Percentiles rank a stretch among this genome's conserved stretches.
Evolutionary conservation across 495 filamentous ascomycete genomes (phyloP).

Genomic region (Podospora appendiculata): DNA sequence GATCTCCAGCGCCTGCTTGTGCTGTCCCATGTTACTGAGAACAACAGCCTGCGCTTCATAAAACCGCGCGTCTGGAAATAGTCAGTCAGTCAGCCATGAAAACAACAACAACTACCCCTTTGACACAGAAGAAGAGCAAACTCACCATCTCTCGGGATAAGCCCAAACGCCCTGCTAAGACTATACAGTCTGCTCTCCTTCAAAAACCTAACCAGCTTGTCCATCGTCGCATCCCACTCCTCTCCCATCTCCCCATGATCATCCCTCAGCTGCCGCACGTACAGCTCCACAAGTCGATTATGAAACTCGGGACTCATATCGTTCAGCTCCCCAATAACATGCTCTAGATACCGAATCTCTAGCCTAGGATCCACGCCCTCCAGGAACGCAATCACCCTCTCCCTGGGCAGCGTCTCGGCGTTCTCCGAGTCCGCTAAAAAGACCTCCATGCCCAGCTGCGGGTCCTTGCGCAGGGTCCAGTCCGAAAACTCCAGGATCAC

Average conservation of each 20-base stretch:
- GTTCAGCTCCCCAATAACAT: slow-evolving; percentile 80
- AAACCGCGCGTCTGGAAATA: slow-evolving; percentile 61
- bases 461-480: slow-evolving; percentile 72
- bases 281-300: slow-evolving; percentile 69
- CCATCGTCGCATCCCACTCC: slow-evolving; percentile 48
- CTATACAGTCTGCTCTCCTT: slow-evolving; percentile 73
- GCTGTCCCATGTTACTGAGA: slow-evolving; percentile 90
- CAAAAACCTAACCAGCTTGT: slow-evolving; percentile 66
- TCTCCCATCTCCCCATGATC: slow-evolving; percentile 31
- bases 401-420: slow-evolving; percentile 78
- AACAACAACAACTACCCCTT: not conserved
- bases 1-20: slow-evolving; percentile 88
- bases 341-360: slow-evolving; percentile 80
- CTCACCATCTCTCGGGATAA: slow-evolving; percentile 72
- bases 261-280: slow-evolving; percentile 55
- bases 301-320: slow-evolving; percentile 83
- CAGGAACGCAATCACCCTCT: slow-evolving; percentile 67
- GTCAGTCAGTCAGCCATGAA: not conserved
- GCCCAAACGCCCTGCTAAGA: slow-evolving; percentile 61
- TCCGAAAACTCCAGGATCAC: slow-evolving; percentile 84
- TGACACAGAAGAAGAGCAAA: not conserved
- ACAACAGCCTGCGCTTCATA: slow-evolving; percentile 89
- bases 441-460: slow-evolving; percentile 83
- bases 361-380: slow-evolving; percentile 57
- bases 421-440: slow-evolving; percentile 94